Base-by-base conservation (phyloP, 2,329 filamentous ascomycete genomes). In the Phialophora chinensis region DNA sequence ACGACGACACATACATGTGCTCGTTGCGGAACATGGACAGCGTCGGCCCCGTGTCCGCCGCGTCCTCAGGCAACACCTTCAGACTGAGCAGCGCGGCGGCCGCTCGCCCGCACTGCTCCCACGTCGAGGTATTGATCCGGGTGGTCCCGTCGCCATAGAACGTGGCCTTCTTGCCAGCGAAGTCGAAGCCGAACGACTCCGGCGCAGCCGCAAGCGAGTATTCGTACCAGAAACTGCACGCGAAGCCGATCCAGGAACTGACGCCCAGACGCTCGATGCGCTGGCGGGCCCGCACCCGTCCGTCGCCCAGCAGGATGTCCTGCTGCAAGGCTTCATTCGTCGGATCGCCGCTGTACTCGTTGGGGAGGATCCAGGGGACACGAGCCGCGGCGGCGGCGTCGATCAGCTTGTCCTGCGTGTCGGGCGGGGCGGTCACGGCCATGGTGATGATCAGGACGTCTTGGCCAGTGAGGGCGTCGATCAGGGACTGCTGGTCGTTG, bases 381-480 rank as follows among this genome's bases (percentile, higher is more conserved):
- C 82, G 82, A 0, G 87, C 86, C 38, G 82, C 81, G 4, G 81
- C 83, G 0, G 87, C 87, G 0, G 87, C 87, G 6, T 78, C 74
- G 66, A 88, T 76, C 20, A 89, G 77, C 67, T 84, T 84, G 61
- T 71, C 73, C 52, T 86, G 81, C 1, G 80, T 80, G 10, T 83
- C 82, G 0, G 66, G 74, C 0, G 84, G 78, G 0, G 83, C 85
- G 0, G 56, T 74, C 82, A 1, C 77, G 71, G 76, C 67, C 73
- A 89, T 73, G 10, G 85, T 86, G 62, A 88, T 87, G 69, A 88
- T 78, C 2, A 89, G 77, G 44, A 82, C 82, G n/a, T 89, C 81
- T 66, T 88, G 85, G 65, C 79, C 85, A 33, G 77, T 72, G 2
- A 89, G 80, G 2, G 85, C 86, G 0, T 74, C 73, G 0, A 85